phyloP scores from a whole-genome alignment of 805 yeast species.

The Myxozyma geophila region DNA sequence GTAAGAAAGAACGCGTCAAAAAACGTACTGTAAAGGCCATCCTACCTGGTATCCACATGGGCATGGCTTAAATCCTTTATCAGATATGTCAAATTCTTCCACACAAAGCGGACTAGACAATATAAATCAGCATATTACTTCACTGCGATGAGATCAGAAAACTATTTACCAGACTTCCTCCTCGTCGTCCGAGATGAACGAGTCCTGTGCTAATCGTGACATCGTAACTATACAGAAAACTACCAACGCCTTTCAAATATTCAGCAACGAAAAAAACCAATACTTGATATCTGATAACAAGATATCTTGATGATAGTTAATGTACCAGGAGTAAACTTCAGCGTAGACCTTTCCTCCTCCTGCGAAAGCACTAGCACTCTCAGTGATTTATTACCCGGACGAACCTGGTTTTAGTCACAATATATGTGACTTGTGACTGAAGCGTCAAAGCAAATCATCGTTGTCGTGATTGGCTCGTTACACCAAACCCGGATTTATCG shows the following conservation, averaged over 20 bases:
- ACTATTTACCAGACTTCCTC: constrained; percentile 68
- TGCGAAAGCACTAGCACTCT: background rate
- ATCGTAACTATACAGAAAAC: constrained; percentile 3
- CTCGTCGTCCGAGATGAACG: constrained; percentile 68
- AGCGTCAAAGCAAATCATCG: constrained; percentile 2
- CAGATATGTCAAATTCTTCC: constrained; percentile 96
- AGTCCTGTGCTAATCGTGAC: constrained; percentile 37
- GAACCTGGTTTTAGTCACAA: background rate
- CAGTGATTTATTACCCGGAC: background rate
- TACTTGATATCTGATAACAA: no score
- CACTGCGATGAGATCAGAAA: background rate
- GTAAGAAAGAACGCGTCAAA: background rate
- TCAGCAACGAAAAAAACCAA: no score
- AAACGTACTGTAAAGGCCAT: background rate
- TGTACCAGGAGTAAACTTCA: no score
- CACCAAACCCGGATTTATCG: constrained; percentile 7
- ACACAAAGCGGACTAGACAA: constrained; percentile 82
- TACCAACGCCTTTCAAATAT: background rate
- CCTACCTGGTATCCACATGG: constrained; percentile 82
- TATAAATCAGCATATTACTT: background rate
- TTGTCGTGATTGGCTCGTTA: constrained; percentile 12
- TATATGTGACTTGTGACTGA: background rate
- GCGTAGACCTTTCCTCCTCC: background rate
- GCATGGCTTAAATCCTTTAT: constrained; percentile 97
- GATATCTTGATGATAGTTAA: no score